Percentiles rank a stretch among this genome's conserved stretches.
Conservation (phyloP, 352 stramenopile species). For the Achlya hypogyna region DNA sequence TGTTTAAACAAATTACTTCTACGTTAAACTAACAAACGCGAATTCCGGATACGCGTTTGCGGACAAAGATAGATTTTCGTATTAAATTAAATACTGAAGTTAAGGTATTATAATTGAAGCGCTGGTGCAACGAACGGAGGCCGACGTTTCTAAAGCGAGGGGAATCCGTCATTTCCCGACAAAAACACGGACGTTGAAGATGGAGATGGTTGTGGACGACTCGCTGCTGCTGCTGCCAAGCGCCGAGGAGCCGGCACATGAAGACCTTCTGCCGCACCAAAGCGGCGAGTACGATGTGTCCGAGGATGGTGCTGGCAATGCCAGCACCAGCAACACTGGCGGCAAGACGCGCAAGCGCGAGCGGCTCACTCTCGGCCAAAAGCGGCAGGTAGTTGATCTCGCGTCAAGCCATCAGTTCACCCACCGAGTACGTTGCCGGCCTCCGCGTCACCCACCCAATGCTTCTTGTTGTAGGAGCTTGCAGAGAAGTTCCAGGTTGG, state of each 20-base stretch:
- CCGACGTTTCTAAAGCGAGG: conserved; percentile 12
- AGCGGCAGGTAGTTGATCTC: conserved; percentile 77
- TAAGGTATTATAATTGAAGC: neutral
- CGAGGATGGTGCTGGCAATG: conserved; percentile 8
- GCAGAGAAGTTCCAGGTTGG: conserved; percentile 73
- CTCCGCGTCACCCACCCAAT: neutral
- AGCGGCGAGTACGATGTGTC: conserved; percentile 10
- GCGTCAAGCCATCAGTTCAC: conserved; percentile 80
- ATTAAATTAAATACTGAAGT: too few species aligned
- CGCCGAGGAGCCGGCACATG: neutral
- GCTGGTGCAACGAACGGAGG: neutral
- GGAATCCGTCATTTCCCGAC: neutral
- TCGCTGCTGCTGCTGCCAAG: conserved; percentile 6
- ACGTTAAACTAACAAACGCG: too few species aligned
- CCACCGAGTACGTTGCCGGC: conserved; percentile 28
- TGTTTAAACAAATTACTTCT: too few species aligned
- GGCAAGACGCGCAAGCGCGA: conserved; percentile 37
- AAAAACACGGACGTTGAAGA: conserved; percentile 6
- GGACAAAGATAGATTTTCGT: too few species aligned
- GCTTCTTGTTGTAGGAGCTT: conserved; percentile 30
- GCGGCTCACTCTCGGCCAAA: conserved; percentile 73
- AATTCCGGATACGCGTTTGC: too few species aligned
- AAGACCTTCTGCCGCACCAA: neutral
- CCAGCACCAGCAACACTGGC: conserved; percentile 10
- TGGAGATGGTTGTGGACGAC: conserved; percentile 14